Conservation (phyloP, 2,329 filamentous ascomycete species). For the Parafenestella ontariensis region DNA sequence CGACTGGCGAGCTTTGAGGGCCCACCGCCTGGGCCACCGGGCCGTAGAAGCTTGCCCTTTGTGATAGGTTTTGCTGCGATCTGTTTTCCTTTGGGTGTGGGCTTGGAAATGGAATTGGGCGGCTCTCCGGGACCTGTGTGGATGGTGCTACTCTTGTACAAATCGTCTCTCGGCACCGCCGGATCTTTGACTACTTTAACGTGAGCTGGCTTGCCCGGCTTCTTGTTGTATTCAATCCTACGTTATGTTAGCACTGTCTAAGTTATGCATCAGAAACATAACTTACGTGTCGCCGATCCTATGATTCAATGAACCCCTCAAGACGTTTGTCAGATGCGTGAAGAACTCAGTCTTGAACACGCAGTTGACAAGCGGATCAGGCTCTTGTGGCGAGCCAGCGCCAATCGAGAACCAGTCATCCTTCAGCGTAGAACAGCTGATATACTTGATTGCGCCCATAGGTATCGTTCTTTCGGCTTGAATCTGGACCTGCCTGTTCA, state of each 20-base stretch:
- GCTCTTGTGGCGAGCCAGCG: constrained; percentile 85
- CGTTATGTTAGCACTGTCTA: constrained; percentile 28
- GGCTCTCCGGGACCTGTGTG: constrained; percentile 87
- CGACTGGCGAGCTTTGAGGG: constrained; percentile 73
- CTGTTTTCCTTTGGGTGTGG: constrained; percentile 86
- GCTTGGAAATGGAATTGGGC: constrained; percentile 79
- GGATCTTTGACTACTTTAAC: constrained; percentile 94
- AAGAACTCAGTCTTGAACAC: constrained; percentile 97
- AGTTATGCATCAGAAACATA: not conserved
- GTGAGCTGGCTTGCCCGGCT: constrained; percentile 86
- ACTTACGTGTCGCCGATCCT: constrained; percentile 75
- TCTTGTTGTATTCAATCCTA: constrained; percentile 93
- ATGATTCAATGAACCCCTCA: constrained; percentile 80
- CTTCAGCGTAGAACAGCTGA: constrained; percentile 79
- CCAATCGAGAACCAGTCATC: constrained; percentile 98
- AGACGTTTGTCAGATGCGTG: constrained; percentile 82
- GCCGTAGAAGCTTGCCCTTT: constrained; percentile 88
- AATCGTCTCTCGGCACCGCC: constrained; percentile 72
- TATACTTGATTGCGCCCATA: constrained; percentile 85
- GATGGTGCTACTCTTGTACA: constrained; percentile 92
- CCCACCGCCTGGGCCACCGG: constrained; percentile 82
- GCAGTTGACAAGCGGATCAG: constrained; percentile 92
- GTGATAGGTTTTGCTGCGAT: constrained; percentile 90
- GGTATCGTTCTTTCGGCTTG: constrained; percentile 81
- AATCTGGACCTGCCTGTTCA: constrained; percentile 83